Base-by-base conservation (phyloP, 371 early-diverging fungal species). In the Apophysomyces elegans region DNA sequence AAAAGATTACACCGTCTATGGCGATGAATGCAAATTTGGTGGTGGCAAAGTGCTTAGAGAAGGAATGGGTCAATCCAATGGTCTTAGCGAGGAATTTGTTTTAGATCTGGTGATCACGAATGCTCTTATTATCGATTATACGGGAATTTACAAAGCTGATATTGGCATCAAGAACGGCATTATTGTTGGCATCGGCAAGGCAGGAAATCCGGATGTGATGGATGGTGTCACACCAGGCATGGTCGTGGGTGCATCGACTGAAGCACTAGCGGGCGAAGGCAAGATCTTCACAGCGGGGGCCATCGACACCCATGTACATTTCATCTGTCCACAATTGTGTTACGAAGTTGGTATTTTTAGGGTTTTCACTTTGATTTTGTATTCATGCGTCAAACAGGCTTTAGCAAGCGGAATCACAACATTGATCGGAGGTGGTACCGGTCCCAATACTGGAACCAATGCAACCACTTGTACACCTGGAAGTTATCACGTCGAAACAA, bases 191-290 rank as follows among this genome's bases (percentile, higher is more conserved):
- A 95, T 96, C 61, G 98, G 98, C 57, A 97, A 97, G 73, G 91
- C 96, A 12, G 98, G 98, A n/a, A 97, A 96, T 76, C 98, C 96
- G 1, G 93, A 94, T 72, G 90, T 93, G n/a, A 96, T 95, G 96
- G 93, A 90, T 32, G 92, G 88, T 21, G 94, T 97, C 5, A 90
- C 92, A 7, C 89, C 90, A 8, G 93, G 93, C 13, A 94, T 97
- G 95, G 69, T 89, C 35, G 89, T 94, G 16, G 96, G 96, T 57
- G 90, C 88, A 3, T 77, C 89, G 8, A 97, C 98, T 4, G 98
- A 97, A 72, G 95, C 91, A 8, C 79, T 96, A 66, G 91, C 95
- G 7, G 96, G 91, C 16, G 96, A 97, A 74, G 93, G 95, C 38
- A 81, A 85, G 65, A 95, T 97, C 37, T 88, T 96, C 60, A 95